These are phyloP conservation scores for Penicillium cosmopolitanum DNA, from an alignment of 495 filamentous ascomycete species.

Conservation along the genomic window DNA sequence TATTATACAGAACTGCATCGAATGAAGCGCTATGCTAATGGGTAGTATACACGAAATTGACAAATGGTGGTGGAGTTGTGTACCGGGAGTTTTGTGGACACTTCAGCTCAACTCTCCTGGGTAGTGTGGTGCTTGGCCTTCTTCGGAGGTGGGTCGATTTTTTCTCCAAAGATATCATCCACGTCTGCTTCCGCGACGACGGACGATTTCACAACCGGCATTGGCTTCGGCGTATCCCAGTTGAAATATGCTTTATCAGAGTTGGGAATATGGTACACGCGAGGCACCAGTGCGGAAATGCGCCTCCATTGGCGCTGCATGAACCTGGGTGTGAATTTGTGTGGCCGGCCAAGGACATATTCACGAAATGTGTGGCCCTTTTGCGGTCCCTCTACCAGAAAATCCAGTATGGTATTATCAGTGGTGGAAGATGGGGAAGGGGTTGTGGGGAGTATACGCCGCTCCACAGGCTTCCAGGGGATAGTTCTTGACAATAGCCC, in stretches of 20 bases:
- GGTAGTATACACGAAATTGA: neutral
- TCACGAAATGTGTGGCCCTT: constrained; percentile 39
- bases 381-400: constrained; percentile 37
- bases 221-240: constrained; percentile 30
- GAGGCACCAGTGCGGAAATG: constrained; percentile 44
- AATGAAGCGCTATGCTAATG: neutral
- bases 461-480: constrained; percentile 44
- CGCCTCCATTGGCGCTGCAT: constrained; percentile 51
- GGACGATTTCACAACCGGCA: constrained; percentile 17
- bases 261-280: constrained; percentile 27
- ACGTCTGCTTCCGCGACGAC: constrained; percentile 18
- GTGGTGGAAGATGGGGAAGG: constrained; percentile 7
- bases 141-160: neutral
- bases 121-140: neutral
- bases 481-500: constrained; percentile 57
- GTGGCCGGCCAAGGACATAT: constrained; percentile 40
- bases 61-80: neutral
- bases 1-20: neutral
- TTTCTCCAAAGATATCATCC: constrained; percentile 14
- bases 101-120: neutral
- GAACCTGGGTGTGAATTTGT: constrained; percentile 45
- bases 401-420: constrained; percentile 17
- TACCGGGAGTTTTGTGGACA: neutral
- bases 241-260: constrained; percentile 25
- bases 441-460: constrained; percentile 29